phyloP scores from a whole-genome alignment of 352 stramenopile genomes.

The Phytophthora fragariaefolia region DNA sequence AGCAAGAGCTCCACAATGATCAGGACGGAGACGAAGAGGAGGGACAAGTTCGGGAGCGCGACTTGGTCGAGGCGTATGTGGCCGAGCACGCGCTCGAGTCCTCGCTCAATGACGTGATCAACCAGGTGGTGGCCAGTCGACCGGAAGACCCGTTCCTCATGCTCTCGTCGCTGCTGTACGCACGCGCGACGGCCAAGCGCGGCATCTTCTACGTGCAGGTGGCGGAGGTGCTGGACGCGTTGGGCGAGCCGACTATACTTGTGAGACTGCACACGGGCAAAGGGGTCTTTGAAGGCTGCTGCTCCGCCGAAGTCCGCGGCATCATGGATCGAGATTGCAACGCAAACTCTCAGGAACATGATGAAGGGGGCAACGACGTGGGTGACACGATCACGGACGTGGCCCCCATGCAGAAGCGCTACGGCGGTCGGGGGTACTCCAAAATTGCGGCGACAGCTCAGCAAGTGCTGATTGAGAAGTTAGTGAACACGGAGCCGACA shows the following conservation, averaged over 20 bases:
- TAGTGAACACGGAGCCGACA: slow-evolving; percentile 50
- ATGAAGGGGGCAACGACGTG: slow-evolving; percentile 1
- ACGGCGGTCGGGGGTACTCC: slow-evolving; percentile 45
- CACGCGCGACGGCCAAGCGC: slow-evolving; percentile 63
- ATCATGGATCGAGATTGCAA: slow-evolving; percentile 39
- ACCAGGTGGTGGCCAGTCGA: slow-evolving; percentile 68
- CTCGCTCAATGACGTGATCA: slow-evolving; percentile 74
- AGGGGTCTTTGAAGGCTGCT: slow-evolving; percentile 66
- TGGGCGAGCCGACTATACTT: slow-evolving; percentile 47
- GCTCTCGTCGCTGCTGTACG: slow-evolving; percentile 68
- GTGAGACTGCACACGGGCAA: slow-evolving; percentile 75
- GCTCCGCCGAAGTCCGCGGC: slow-evolving; percentile 41
- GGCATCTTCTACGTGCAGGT: slow-evolving; percentile 77
- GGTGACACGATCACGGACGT: slow-evolving; percentile 10
- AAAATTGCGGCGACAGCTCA: slow-evolving; percentile 46
- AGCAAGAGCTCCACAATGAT: slow-evolving; percentile 22
- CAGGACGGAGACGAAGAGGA: slow-evolving; percentile 40
- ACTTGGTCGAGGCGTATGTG: slow-evolving; percentile 79
- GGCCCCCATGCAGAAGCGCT: slow-evolving; percentile 46
- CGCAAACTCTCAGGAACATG: slow-evolving; percentile 2
- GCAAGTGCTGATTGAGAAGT: slow-evolving; percentile 44
- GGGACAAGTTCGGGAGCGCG: slow-evolving; percentile 59
- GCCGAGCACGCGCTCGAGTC: slow-evolving; percentile 72
- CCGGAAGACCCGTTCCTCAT: slow-evolving; percentile 76
- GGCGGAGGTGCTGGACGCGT: slow-evolving; percentile 53